Percentiles rank a stretch among this genome's conserved stretches.
Evolutionary conservation across 768 basidiomycete genomes (phyloP).

Genomic region (Xerocomellus intermedius): DNA sequence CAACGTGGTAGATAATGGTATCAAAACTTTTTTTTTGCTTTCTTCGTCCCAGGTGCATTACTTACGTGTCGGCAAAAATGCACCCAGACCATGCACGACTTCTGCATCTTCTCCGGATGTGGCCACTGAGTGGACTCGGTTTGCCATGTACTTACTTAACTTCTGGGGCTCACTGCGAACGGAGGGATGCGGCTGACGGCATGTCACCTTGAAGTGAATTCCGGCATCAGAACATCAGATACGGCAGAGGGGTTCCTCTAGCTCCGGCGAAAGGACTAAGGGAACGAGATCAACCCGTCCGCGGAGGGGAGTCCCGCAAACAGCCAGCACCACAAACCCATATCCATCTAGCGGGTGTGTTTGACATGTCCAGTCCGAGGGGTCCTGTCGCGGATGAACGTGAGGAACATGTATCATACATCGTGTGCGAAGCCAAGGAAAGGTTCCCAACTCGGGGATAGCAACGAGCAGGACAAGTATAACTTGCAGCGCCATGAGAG

Average conservation of each 20-base stretch:
- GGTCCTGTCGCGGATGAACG: constrained; percentile 17
- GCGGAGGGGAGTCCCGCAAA: constrained; percentile 21
- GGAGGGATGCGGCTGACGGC: constrained; percentile 6
- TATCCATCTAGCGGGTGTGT: constrained; percentile 6
- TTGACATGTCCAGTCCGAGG: constrained; percentile 16
- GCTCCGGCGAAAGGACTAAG: constrained; percentile 11
- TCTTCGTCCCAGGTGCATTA: background rate
- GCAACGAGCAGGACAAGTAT: constrained; percentile 23
- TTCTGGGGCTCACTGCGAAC: background rate
- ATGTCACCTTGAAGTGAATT: background rate
- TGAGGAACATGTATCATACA: constrained; percentile 14
- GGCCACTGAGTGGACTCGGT: background rate
- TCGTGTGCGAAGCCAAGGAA: constrained; percentile 16
- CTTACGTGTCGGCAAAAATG: background rate
- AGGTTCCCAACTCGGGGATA: constrained; percentile 18
- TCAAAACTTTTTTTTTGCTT: background rate
- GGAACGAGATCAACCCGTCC: constrained; percentile 24
- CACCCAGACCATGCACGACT: background rate
- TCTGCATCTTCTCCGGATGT: background rate
- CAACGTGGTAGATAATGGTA: background rate
- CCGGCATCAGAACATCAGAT: constrained; percentile 7
- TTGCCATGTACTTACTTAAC: background rate
- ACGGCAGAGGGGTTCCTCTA: constrained; percentile 2
- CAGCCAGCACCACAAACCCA: background rate
- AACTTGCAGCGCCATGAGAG: constrained; percentile 19